phyloP scores from a whole-genome alignment of 2,329 filamentous ascomycete species.

The Colletotrichum agaves region DNA sequence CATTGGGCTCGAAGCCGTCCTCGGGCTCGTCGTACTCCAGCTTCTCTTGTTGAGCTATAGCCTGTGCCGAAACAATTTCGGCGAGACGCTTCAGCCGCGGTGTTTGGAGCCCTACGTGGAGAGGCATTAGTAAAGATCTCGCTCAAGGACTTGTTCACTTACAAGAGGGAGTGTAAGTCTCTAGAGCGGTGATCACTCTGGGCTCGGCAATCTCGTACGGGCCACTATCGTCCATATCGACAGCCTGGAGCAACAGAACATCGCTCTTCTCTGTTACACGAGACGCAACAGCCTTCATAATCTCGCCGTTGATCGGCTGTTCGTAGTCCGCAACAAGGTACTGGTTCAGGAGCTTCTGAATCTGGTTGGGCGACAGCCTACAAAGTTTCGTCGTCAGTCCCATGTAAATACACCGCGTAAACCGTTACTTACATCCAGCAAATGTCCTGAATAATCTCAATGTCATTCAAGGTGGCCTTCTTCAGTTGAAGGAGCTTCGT shows the following conservation, averaged over 20 bases:
- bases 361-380: constrained; percentile 97
- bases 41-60: constrained; percentile 94
- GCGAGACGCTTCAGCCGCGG: constrained; percentile 93
- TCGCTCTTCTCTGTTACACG: constrained; percentile 98
- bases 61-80: constrained; percentile 98
- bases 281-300: constrained; percentile 99
- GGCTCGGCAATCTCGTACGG: constrained; percentile 99
- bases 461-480: constrained; percentile 98
- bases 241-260: constrained; percentile 89
- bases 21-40: constrained; percentile 65
- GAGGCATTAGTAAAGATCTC: constrained; percentile 43
- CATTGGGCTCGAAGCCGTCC: constrained; percentile 60
- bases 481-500: constrained; percentile 98
- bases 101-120: constrained; percentile 84
- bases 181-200: constrained; percentile 91
- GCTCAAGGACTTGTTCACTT: constrained; percentile 52
- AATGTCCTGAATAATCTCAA: constrained; percentile 99
- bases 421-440: constrained; percentile 90
- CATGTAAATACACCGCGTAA: not conserved
- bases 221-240: constrained; percentile 99
- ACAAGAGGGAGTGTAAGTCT: constrained; percentile 99
- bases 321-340: constrained; percentile 99
- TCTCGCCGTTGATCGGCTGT: constrained; percentile 98
- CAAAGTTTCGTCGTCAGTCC: not conserved
- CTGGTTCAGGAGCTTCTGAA: constrained; percentile 98